A percentile compares a stretch with the other conserved stretches of the same genome.
Evolutionary conservation across 73 alveolate species (phyloP).

Genomic region (Paraurostyla sp.): DNA sequence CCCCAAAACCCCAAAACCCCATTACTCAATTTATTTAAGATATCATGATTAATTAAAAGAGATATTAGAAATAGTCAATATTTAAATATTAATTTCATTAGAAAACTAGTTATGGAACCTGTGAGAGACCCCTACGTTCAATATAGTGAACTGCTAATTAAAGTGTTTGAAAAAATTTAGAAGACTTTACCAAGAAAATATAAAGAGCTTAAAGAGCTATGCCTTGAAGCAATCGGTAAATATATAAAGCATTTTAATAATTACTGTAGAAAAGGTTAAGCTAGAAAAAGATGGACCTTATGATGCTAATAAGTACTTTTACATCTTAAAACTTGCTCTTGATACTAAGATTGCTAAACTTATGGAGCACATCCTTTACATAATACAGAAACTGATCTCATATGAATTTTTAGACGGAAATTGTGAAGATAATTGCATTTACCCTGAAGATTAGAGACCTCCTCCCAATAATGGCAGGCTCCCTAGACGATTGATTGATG

Average conservation of each 20-base stretch:
- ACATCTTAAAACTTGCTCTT: slow-evolving; percentile 79
- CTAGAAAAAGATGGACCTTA: slow-evolving; percentile 61
- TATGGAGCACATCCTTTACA: slow-evolving; percentile 77
- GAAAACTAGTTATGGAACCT: slow-evolving; percentile 59
- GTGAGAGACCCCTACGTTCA: slow-evolving; percentile 58
- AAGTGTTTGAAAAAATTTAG: slow-evolving; percentile 74
- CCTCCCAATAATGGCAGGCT: slow-evolving; percentile 65
- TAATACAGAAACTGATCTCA: slow-evolving; percentile 83
- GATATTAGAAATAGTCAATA: too few species aligned
- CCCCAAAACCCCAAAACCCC: too few species aligned
- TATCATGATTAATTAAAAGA: too few species aligned
- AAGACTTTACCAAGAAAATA: slow-evolving; percentile 70
- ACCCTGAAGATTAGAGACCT: slow-evolving; percentile 71
- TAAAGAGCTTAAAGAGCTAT: slow-evolving; percentile 75
- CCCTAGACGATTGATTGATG: slow-evolving; percentile 82
- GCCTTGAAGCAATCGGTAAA: slow-evolving; percentile 66
- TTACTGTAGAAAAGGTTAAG: slow-evolving; percentile 63
- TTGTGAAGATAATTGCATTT: slow-evolving; percentile 79
- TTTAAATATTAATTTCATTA: not conserved
- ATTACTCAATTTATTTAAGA: too few species aligned
- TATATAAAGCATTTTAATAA: not conserved
- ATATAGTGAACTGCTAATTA: slow-evolving; percentile 70
- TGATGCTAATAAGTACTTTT: slow-evolving; percentile 90
- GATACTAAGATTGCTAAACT: slow-evolving; percentile 82
- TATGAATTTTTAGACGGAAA: slow-evolving; percentile 88